Evolutionary conservation across 1,139 yeast genomes (phyloP).

Genomic region (Kodamaea sp.): DNA sequence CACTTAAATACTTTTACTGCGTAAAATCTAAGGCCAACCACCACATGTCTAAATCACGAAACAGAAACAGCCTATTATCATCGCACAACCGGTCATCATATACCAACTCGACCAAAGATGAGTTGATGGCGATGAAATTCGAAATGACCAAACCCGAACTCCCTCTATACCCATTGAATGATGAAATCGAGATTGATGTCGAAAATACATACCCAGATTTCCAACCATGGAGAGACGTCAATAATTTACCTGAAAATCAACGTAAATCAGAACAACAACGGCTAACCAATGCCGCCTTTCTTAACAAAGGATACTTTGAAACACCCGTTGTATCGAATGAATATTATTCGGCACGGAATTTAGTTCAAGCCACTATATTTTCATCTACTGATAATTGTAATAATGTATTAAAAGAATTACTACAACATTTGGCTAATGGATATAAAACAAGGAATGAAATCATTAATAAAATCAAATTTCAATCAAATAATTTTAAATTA

Average conservation of each 20-base stretch:
- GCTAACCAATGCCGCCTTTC: slow-evolving; percentile 30
- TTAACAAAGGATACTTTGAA: slow-evolving; percentile 47
- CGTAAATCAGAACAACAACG: slow-evolving; percentile 24
- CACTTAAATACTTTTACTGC: too few relatives aligned
- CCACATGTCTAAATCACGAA: slow-evolving; percentile 34
- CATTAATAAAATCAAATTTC: slow-evolving; percentile 56
- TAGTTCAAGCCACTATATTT: slow-evolving; percentile 43
- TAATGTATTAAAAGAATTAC: slow-evolving; percentile 37
- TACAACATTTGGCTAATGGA: slow-evolving; percentile 57
- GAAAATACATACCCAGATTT: slow-evolving; percentile 66
- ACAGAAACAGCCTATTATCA: slow-evolving; percentile 34
- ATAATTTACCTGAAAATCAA: slow-evolving; percentile 42
- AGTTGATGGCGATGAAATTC: slow-evolving; percentile 34
- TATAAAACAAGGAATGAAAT: slow-evolving; percentile 60
- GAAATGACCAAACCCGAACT: slow-evolving; percentile 35
- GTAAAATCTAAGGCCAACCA: too few relatives aligned
- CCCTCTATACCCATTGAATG: slow-evolving; percentile 36
- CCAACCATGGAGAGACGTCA: slow-evolving; percentile 69
- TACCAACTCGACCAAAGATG: slow-evolving; percentile 30
- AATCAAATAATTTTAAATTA: slow-evolving; percentile 57
- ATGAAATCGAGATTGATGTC: slow-evolving; percentile 6
- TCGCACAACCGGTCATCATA: slow-evolving; percentile 27
- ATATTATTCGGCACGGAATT: slow-evolving; percentile 50
- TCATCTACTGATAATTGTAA: slow-evolving; percentile 38
- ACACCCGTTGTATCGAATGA: slow-evolving; percentile 57